Percentiles rank a stretch among this genome's conserved stretches.
Evolutionary conservation across 1,284 basidiomycete species (phyloP).

Genomic region (Ustilago vetiveriae): DNA sequence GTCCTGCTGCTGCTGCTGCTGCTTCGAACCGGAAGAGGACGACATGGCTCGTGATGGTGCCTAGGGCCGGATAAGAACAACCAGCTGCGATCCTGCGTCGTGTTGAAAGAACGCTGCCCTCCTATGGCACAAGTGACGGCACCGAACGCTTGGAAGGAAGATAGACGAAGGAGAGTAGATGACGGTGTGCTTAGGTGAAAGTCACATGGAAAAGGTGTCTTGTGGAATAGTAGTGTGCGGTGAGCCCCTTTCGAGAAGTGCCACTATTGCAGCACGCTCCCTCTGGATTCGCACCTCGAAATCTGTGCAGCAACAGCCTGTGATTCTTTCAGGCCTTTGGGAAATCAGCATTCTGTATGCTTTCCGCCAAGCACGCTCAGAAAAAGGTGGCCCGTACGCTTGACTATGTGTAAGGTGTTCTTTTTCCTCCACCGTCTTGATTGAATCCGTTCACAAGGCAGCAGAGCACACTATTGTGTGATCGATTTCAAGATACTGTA

Average conservation of each 20-base stretch:
- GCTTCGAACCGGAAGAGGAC: conserved; percentile 23
- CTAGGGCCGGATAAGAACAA: background rate
- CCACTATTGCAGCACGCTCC: conserved; percentile 2
- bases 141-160: too few species aligned
- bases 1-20: conserved; percentile 10
- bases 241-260: too few species aligned
- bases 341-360: too few species aligned
- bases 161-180: too few species aligned
- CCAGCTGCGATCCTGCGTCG: background rate
- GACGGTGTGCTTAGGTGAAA: background rate
- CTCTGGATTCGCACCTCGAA: too few species aligned
- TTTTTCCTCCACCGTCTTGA: conserved; percentile 19
- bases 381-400: conserved; percentile 38
- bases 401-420: background rate
- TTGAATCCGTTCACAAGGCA: conserved; percentile 6
- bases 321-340: too few species aligned
- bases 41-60: conserved; percentile 12
- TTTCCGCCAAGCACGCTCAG: background rate
- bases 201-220: too few species aligned
- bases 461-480: conserved; percentile 2
- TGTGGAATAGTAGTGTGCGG: too few species aligned
- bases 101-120: too few species aligned
- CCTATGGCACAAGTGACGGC: too few species aligned
- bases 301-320: too few species aligned
- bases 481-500: background rate